Base-by-base conservation (phyloP, 805 yeast genomes). In the Candida insectorum region DNA sequence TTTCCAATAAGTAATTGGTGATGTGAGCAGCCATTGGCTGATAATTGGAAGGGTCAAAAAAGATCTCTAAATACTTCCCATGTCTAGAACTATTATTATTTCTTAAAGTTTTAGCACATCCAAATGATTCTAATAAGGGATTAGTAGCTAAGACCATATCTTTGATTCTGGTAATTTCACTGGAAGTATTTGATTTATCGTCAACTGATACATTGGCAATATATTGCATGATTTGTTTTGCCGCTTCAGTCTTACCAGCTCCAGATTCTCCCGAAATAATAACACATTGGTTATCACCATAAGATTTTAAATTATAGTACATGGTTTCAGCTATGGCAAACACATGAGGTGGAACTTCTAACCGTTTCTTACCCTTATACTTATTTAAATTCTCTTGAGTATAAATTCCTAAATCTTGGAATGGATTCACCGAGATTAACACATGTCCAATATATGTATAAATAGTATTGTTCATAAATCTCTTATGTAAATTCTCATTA, bases 61-160 rank as follows among this genome's bases (percentile, higher is more conserved):
- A 79, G 45, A 93, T 93, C 60, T 93, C 97, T 28, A 93, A 69
- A 59, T 93, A 93, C 60, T 87, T 87, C 30, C 96, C 96, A 60
- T 87, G 95, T 52, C 96, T 75, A 7, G 95, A 85, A 15, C 93
- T 83, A 60, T 87, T 87, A 62, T 87, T 83, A 56, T 87, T 87
- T 52, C 96, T 73, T 46, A 87, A 68, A 0, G 96, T 87, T 57
- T 87, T 87, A 16, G 96, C 96, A 71, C 96, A 87, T 13, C 96
- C 96, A 57, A 87, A 86, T 0, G 94, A 80, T 58, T 87, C 96
- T 48, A 87, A 71, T 37, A 87, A 67, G 5, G 96, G 96, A 56
- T 93, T 93, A 2, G 98, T 93, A 12, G 99, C 98, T 44, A 93
- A 70, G 8, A 93, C 97, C 94, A 93, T 93, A 53, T 93, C 97